A percentile compares a stretch with the other conserved stretches of the same genome.
Conservation (phyloP, 1,284 basidiomycete genomes). For the Cystobasidium sp. region DNA sequence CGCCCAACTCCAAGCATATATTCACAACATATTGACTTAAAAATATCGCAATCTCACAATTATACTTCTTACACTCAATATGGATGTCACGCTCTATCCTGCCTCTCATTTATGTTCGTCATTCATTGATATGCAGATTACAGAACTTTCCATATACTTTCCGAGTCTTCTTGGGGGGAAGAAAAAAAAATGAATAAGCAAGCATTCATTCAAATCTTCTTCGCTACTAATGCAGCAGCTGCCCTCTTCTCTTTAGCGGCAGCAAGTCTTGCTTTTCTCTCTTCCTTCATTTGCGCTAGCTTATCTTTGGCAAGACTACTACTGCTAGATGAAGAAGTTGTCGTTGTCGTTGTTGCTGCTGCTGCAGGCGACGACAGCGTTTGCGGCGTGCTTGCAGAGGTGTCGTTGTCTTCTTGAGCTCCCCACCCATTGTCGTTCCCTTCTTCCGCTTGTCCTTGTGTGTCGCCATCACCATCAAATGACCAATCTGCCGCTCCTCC, state of each 20-base stretch:
- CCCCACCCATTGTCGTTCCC: constrained; percentile 3
- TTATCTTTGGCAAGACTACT: constrained; percentile 25
- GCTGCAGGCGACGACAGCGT: neutral
- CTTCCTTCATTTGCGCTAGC: constrained; percentile 44
- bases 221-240: constrained; percentile 22
- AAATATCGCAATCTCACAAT: too few species aligned
- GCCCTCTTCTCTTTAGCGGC: constrained; percentile 41
- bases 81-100: too few species aligned
- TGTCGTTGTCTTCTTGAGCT: neutral
- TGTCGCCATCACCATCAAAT: constrained; percentile 15
- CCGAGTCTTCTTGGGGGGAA: too few species aligned
- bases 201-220: constrained; percentile 20
- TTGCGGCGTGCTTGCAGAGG: neutral
- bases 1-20: too few species aligned
- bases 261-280: constrained; percentile 36
- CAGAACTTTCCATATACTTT: neutral
- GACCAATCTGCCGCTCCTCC: constrained; percentile 37
- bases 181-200: too few species aligned
- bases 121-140: too few species aligned
- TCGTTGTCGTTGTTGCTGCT: neutral
- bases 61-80: too few species aligned
- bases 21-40: too few species aligned
- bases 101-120: too few species aligned
- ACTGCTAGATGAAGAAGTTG: neutral
- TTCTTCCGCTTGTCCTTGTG: too few species aligned